Percentiles rank a stretch among this genome's conserved stretches.
phyloP scores from a whole-genome alignment of 106 monocot species.

The Chionographis japonica region DNA sequence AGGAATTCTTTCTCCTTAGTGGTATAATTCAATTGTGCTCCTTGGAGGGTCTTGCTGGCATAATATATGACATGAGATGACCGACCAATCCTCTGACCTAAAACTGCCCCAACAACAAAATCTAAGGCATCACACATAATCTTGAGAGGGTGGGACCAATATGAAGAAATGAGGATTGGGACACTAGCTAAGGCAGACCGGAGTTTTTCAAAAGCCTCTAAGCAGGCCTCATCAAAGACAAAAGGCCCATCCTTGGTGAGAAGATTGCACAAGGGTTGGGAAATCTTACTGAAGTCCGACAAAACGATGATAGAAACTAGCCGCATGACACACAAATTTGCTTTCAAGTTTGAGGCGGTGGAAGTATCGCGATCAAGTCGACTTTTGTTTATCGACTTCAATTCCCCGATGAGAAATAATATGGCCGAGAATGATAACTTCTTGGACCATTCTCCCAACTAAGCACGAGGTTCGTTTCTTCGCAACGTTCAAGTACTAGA shows the following conservation, averaged over 20 bases:
- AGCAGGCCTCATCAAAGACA: no score
- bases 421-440: conserved; percentile 13
- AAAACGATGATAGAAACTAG: conserved; percentile 1
- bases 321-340: conserved; percentile 28
- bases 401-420: not conserved
- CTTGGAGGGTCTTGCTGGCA: no score
- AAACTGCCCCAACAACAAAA: conserved; percentile 17
- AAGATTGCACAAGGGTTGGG: no score
- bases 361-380: no score
- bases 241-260: no score
- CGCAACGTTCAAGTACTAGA: no score
- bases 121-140: conserved; percentile 18
- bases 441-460: conserved; percentile 20
- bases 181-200: not conserved
- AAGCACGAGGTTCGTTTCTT: not conserved
- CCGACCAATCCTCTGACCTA: conserved; percentile 1
- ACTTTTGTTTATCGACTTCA: no score
- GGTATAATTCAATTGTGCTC: not conserved
- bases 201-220: conserved; percentile 2
- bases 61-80: not conserved
- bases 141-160: no score
- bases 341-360: no score
- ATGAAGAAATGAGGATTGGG: no score
- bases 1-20: conserved; percentile 7
- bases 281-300: not conserved